phyloP scores from a whole-genome alignment of 2,329 filamentous ascomycete genomes.

The Waltergamsia citrina region DNA sequence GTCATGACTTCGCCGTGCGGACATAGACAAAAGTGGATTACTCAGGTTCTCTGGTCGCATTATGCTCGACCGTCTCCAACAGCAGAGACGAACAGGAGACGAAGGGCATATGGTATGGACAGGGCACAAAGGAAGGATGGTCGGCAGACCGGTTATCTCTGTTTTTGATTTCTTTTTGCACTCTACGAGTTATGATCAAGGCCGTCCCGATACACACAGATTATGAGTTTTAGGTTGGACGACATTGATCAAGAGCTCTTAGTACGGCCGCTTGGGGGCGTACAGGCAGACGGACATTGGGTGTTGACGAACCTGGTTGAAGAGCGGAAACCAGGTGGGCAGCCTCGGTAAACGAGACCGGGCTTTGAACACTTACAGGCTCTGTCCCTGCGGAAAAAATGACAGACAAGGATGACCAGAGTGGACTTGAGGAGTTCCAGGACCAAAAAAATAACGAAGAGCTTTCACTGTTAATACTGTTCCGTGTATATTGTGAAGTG shows the following conservation, averaged over 20 bases:
- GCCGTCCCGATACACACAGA: slow-evolving; percentile 22
- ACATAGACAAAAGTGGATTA: slow-evolving; percentile 61
- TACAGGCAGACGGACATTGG: not conserved
- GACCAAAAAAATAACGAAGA: slow-evolving; percentile 19
- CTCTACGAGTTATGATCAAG: slow-evolving; percentile 23
- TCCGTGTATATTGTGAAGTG: no score
- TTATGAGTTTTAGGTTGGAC: slow-evolving; percentile 25
- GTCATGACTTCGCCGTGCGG: slow-evolving; percentile 34
- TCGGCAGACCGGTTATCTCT: slow-evolving; percentile 10
- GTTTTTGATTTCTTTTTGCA: slow-evolving; percentile 3
- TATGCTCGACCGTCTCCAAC: slow-evolving; percentile 23
- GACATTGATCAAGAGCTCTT: slow-evolving; percentile 12
- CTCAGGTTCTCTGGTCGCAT: slow-evolving; percentile 45
- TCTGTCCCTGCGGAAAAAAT: slow-evolving; percentile 4
- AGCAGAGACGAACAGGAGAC: slow-evolving; percentile 13
- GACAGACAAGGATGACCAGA: slow-evolving; percentile 18
- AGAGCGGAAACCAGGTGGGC: not conserved
- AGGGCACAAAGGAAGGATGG: slow-evolving; percentile 19
- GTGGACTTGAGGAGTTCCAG: slow-evolving; percentile 31
- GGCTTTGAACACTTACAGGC: slow-evolving; percentile 4
- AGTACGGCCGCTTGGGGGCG: not conserved
- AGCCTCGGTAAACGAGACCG: slow-evolving; percentile 1
- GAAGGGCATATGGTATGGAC: slow-evolving; percentile 2
- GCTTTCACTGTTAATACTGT: not conserved
- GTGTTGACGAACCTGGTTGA: not conserved